These are phyloP conservation scores for Tagetes patula DNA, from an alignment of 129 eudicot genomes.

Conservation along the genomic window DNA sequence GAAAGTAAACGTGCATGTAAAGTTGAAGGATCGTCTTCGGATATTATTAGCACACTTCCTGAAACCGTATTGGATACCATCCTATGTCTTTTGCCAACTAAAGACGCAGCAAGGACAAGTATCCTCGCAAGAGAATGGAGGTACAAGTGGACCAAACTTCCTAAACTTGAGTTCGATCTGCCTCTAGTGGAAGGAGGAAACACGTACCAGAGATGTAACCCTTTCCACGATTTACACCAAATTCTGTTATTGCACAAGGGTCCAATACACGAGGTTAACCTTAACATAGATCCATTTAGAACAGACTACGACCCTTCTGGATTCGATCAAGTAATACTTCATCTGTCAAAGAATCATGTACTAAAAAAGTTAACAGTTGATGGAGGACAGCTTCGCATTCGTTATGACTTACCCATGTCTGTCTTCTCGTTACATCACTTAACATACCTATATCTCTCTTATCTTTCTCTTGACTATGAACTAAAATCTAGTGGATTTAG, in stretches of 20 bases:
- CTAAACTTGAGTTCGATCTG: slow-evolving; percentile 7
- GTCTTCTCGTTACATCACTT: slow-evolving; percentile 20
- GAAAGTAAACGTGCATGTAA: not conserved
- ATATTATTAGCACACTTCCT: slow-evolving; percentile 23
- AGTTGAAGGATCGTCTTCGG: not conserved
- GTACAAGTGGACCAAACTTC: slow-evolving; percentile 23
- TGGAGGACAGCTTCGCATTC: not conserved
- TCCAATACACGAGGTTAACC: slow-evolving; percentile 11
- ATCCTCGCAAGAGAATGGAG: slow-evolving; percentile 30
- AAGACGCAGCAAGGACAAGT: slow-evolving; percentile 27
- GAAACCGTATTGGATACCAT: slow-evolving; percentile 10
- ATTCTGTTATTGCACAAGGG: slow-evolving; percentile 14
- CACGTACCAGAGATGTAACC: not conserved
- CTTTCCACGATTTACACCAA: slow-evolving; percentile 10
- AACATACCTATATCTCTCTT: not conserved
- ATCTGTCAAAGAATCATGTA: not conserved
- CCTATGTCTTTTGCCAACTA: not conserved
- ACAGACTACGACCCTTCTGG: not conserved
- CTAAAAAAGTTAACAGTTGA: not conserved
- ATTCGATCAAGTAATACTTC: not conserved
- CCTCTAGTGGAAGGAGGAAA: not conserved
- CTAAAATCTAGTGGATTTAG: not conserved
- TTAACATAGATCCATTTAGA: not conserved
- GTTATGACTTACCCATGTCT: not conserved
- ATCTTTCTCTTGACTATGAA: not conserved